Base-by-base conservation (phyloP, 306 rosid species). In the Abrus precatorius region DNA sequence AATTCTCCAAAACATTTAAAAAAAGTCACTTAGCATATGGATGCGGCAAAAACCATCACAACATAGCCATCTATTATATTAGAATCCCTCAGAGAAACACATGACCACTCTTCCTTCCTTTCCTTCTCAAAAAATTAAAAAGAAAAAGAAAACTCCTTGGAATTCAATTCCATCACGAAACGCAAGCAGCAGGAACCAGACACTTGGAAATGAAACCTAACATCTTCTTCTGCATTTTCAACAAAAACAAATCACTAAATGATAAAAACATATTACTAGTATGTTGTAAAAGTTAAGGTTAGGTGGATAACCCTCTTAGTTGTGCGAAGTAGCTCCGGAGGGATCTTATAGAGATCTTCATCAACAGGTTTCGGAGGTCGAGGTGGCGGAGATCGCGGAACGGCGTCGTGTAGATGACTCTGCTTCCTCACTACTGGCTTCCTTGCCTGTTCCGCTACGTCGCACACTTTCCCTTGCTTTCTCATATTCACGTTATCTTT, bases 291-390 rank as follows among this genome's bases (percentile, higher is more conserved):
- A 36, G 40, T 2, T 36, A 36, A 36, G 40, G 60, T 49, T 27
- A 5, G 53, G 57, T 12, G 9, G 55, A 40, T 0, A 4, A 91
- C 97, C 88, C 91, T 66, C 81, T 91, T 95, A 14, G 91, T 81
- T 1, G 86, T 74, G 60, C 79, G 93, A 34, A 92, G 97, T 7
- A 92, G 92, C 5, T 91, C 90, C 1, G 99, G 97, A 2, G 99
- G 93, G 70, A 95, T 95, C 80, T 90, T 89, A 79, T 95, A 95
- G 77, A 95, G 98, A 86, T 95, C 99, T 77, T 95, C 96, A 32
- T 95, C 98, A 0, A 95, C 92, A 0, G 97, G 94, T 48, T 91
- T 93, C 0, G 97, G 90, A 56, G 6, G 49, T 52, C 45, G 5
- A 44, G 53, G 88, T 7, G 79, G 84, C 56, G 85, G n/a, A 10